A percentile compares a stretch with the other conserved stretches of the same genome.
Conservation (phyloP, 345 rosid species). For the Pugionium dolabratum region DNA sequence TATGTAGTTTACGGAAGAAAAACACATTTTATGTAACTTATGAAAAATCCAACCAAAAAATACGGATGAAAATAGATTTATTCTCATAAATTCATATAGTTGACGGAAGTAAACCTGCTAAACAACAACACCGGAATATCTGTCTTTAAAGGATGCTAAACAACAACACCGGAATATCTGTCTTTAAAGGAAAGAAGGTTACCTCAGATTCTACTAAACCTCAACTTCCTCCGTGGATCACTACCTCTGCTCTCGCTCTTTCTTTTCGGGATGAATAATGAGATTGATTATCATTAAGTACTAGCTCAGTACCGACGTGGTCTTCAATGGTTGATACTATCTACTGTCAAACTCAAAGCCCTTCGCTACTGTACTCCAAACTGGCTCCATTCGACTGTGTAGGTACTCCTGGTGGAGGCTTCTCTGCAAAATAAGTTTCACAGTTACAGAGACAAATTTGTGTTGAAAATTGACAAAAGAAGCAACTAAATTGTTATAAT, state of each 20-base stretch:
- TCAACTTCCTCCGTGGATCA: neutral
- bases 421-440: constrained; percentile 40
- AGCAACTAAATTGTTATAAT: neutral
- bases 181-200: too few species aligned
- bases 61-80: too few species aligned
- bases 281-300: neutral
- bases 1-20: too few species aligned
- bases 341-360: constrained; percentile 58
- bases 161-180: too few species aligned
- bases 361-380: constrained; percentile 68
- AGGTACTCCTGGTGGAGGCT: constrained; percentile 58
- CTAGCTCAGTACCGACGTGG: constrained; percentile 52
- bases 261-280: neutral
- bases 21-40: too few species aligned
- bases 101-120: too few species aligned
- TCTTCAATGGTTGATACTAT: constrained; percentile 50
- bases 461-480: neutral
- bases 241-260: neutral
- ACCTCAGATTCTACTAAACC: too few species aligned
- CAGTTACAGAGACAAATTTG: neutral
- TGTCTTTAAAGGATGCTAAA: too few species aligned
- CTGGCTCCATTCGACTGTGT: constrained; percentile 50
- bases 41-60: too few species aligned
- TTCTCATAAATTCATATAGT: too few species aligned
- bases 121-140: too few species aligned